These are phyloP conservation scores for Dichotomocladium elegans DNA, from an alignment of 371 early-diverging fungal genomes.

Conservation along the genomic window DNA sequence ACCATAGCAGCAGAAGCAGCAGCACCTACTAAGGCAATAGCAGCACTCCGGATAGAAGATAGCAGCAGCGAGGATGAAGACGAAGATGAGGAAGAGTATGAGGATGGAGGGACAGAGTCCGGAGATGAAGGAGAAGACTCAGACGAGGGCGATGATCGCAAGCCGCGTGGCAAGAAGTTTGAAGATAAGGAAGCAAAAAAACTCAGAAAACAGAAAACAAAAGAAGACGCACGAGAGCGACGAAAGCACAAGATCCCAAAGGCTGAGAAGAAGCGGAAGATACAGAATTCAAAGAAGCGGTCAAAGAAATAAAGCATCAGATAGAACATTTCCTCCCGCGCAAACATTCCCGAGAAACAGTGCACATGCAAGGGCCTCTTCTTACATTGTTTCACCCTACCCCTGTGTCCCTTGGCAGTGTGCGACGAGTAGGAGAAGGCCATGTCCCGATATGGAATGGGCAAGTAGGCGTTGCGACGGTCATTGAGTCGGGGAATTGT, in stretches of 20 bases:
- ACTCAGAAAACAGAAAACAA: constrained; percentile 78
- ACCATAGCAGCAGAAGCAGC: background rate
- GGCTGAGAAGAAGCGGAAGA: constrained; percentile 90
- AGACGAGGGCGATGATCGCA: constrained; percentile 37
- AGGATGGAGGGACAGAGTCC: constrained; percentile 25
- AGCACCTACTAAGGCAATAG: background rate
- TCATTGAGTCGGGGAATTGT: too few relatives aligned
- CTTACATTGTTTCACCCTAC: too few relatives aligned
- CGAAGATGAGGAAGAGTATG: constrained; percentile 25
- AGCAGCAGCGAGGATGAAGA: constrained; percentile 19
- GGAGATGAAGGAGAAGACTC: constrained; percentile 35
- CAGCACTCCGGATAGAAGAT: constrained; percentile 6
- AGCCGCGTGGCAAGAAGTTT: constrained; percentile 64
- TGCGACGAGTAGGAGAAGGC: too few relatives aligned
- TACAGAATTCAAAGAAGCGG: constrained; percentile 38
- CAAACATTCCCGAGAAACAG: too few relatives aligned
- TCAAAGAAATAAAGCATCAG: background rate
- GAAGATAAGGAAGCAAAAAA: constrained; percentile 89
- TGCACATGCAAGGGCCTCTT: too few relatives aligned
- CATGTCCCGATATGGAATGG: too few relatives aligned
- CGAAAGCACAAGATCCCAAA: constrained; percentile 93
- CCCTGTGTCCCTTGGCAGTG: too few relatives aligned
- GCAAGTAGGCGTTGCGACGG: too few relatives aligned
- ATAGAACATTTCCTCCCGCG: too few relatives aligned
- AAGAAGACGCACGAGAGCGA: constrained; percentile 87